These are phyloP conservation scores for Rutstroemia sp. DNA, from an alignment of 2,329 filamentous ascomycete species.

Conservation along the genomic window DNA sequence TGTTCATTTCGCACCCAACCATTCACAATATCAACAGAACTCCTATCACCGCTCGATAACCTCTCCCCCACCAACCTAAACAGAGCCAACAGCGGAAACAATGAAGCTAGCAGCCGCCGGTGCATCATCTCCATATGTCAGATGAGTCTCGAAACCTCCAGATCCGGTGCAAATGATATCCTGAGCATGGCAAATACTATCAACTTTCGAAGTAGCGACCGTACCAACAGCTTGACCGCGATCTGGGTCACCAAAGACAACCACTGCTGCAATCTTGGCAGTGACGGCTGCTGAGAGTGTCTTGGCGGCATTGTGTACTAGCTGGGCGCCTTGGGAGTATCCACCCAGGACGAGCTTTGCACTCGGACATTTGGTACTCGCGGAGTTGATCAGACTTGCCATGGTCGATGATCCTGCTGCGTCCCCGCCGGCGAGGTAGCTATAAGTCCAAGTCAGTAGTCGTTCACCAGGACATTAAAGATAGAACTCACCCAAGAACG, in stretches of 20 bases:
- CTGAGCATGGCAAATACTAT: slow-evolving; percentile 10
- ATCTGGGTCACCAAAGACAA: slow-evolving; percentile 38
- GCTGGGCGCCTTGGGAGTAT: slow-evolving; percentile 36
- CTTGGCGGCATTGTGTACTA: slow-evolving; percentile 35
- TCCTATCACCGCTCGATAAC: neutral
- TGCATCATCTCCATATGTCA: slow-evolving; percentile 34
- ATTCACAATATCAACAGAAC: too few relatives aligned
- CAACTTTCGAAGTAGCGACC: neutral
- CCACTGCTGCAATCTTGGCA: slow-evolving; percentile 32
- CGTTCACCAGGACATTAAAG: neutral
- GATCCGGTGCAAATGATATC: neutral
- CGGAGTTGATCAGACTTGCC: slow-evolving; percentile 28
- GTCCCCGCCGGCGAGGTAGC: slow-evolving; percentile 2
- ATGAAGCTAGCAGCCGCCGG: slow-evolving; percentile 33
- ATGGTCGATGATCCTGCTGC: slow-evolving; percentile 4
- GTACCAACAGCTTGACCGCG: slow-evolving; percentile 10
- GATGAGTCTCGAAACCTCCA: slow-evolving; percentile 19
- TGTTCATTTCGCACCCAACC: too few relatives aligned
- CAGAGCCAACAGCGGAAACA: slow-evolving; percentile 1
- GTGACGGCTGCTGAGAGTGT: slow-evolving; percentile 24
- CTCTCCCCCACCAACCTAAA: neutral
- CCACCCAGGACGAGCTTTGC: slow-evolving; percentile 35
- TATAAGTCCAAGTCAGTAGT: neutral
- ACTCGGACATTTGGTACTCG: slow-evolving; percentile 30
- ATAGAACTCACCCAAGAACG: slow-evolving; percentile 20